These are phyloP conservation scores for Metarhizium anisopliae DNA, from an alignment of 2,329 filamentous ascomycete genomes.

Conservation along the genomic window DNA sequence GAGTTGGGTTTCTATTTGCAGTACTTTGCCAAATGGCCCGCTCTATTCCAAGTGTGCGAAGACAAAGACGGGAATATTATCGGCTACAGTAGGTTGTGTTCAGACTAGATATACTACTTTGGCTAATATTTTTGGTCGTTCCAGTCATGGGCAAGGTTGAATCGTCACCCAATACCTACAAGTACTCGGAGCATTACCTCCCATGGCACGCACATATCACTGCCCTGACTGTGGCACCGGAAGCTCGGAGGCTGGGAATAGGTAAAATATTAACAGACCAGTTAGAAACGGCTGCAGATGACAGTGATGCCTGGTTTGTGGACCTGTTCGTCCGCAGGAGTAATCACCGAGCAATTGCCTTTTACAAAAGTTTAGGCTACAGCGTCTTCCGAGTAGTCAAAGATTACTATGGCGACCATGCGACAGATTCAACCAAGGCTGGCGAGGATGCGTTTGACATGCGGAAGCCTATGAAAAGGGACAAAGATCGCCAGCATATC, in stretches of 20 bases:
- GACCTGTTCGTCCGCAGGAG: constrained; percentile 88
- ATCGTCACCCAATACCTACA: constrained; percentile 66
- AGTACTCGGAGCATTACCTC: constrained; percentile 79
- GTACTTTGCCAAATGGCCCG: constrained; percentile 93
- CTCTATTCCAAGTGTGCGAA: constrained; percentile 87
- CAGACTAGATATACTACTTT: constrained; percentile 6
- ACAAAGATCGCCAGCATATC: constrained; percentile 66
- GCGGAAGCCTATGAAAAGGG: constrained; percentile 81
- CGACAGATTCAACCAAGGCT: constrained; percentile 49
- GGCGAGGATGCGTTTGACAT: constrained; percentile 94
- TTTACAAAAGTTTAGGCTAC: constrained; percentile 90
- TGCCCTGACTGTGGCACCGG: constrained; percentile 82
- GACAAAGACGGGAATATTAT: constrained; percentile 81
- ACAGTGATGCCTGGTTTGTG: constrained; percentile 84
- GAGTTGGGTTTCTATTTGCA: constrained; percentile 91
- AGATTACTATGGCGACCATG: constrained; percentile 87
- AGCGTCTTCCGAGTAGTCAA: constrained; percentile 82
- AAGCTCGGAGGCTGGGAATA: constrained; percentile 76
- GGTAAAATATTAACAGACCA: constrained; percentile 75
- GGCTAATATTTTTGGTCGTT: constrained; percentile 16
- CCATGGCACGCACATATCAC: constrained; percentile 99
- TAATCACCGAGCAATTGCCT: constrained; percentile 76
- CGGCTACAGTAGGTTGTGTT: constrained; percentile 67
- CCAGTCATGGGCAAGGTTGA: constrained; percentile 97
- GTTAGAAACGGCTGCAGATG: constrained; percentile 74